Evolutionary conservation across 2,329 filamentous ascomycete genomes (phyloP).

Genomic region (Fusarium brachygibbosum): DNA sequence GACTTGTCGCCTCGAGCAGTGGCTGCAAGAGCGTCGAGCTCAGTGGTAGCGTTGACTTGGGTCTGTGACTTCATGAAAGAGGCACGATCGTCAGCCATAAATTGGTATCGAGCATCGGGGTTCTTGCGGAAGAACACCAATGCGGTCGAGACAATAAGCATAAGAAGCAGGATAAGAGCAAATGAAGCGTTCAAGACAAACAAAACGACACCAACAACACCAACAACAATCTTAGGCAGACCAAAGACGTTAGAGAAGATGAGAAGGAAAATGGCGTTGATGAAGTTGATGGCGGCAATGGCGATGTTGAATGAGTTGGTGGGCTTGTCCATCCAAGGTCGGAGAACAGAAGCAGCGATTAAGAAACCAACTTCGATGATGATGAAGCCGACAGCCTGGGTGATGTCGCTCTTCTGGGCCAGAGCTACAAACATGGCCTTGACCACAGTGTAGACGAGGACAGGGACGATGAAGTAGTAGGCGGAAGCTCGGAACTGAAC

Average conservation of each 20-base stretch:
- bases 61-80: slow-evolving; percentile 98
- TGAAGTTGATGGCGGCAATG: slow-evolving; percentile 89
- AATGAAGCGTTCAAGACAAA: slow-evolving; percentile 90
- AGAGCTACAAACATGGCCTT: slow-evolving; percentile 93
- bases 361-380: slow-evolving; percentile 85
- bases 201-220: slow-evolving; percentile 89
- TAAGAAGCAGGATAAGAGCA: slow-evolving; percentile 82
- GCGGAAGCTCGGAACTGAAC: slow-evolving; percentile 96
- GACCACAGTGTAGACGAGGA: slow-evolving; percentile 82
- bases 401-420: slow-evolving; percentile 76
- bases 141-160: slow-evolving; percentile 74
- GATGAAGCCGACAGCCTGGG: slow-evolving; percentile 85
- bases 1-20: slow-evolving; percentile 88
- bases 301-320: slow-evolving; percentile 97
- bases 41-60: slow-evolving; percentile 80
- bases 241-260: slow-evolving; percentile 91
- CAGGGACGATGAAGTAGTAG: slow-evolving; percentile 92
- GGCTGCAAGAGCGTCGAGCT: slow-evolving; percentile 89
- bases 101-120: slow-evolving; percentile 93
- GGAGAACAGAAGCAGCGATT: slow-evolving; percentile 81
- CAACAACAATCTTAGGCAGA: slow-evolving; percentile 84
- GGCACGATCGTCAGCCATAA: slow-evolving; percentile 94
- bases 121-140: slow-evolving; percentile 90
- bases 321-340: slow-evolving; percentile 99
- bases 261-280: slow-evolving; percentile 89